Base-by-base conservation (phyloP, 2,329 filamentous ascomycete genomes). In the Colletotrichum godetiae region DNA sequence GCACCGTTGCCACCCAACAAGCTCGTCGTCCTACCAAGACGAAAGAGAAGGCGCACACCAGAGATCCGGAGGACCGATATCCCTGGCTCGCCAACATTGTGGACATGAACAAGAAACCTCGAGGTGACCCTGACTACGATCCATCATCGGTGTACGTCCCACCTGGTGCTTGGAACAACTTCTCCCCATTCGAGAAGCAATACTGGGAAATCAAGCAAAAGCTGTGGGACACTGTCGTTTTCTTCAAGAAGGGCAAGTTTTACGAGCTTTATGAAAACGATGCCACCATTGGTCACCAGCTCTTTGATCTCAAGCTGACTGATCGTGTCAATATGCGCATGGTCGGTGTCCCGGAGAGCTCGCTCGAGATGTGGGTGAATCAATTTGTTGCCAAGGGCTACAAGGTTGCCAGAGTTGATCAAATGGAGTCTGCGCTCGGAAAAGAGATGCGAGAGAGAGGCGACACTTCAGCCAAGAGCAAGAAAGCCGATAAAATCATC, bases 231-330 rank as follows among this genome's bases (percentile, higher is more conserved):
- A 98, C 95, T 0, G 93, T 99, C 58, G 96, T 99, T 19, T 99
- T 99, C 84, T 99, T 99, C 91, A 99, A 98, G 84, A 99, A 99
- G 87, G 97, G 97, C 79, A 99, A 99, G 79, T 99, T 99, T 83
- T 99, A 98, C 80, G 97, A 99, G 81, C 88, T 99, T 0, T 99
- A 98, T 79, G 97, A 99, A 81, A 98, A 98, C 74, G 97, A 99
- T 83, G 97, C 97, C 5, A 98, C 96, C 0, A 92, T 98, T 68
- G 97, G 97, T 5, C 95, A 99, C 80, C 97, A 98, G 81, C 88
- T 98, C 19, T 99, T 99, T 78, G 97, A 99, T 82, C 89, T 99
- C 69, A 99, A 99, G 85, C 92, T 99, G 80, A 99, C 97, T 0
- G 97, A 99, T 78, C 91, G 97, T 67, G 97, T 99, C 81, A 99